These are phyloP conservation scores for Nitzschia sp. DNA, from an alignment of 108 stramenopile species.

Conservation along the genomic window DNA sequence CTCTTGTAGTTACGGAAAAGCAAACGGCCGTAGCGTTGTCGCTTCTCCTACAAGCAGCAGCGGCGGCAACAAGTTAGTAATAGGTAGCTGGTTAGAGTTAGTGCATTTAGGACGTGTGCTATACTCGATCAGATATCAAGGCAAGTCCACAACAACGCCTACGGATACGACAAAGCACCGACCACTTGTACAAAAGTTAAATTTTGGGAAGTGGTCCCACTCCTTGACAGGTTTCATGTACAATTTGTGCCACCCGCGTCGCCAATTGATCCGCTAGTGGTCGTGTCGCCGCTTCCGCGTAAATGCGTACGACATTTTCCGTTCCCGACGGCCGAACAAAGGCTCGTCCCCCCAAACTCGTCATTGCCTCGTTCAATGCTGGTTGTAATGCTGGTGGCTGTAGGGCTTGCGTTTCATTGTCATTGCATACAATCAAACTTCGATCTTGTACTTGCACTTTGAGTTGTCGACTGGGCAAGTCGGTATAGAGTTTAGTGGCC, in stretches of 20 bases:
- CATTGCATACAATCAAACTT: conserved; percentile 77
- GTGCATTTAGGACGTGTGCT: too few species aligned
- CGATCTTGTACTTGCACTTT: conserved; percentile 94
- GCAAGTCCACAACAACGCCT: too few species aligned
- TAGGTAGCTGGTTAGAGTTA: too few species aligned
- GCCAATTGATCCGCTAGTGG: conserved; percentile 71
- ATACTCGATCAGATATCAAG: too few species aligned
- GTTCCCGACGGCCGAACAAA: conserved; percentile 99
- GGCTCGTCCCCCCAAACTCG: conserved; percentile 52
- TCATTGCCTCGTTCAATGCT: conserved; percentile 78
- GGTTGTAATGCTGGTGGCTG: conserved; percentile 83
- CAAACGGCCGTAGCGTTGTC: too few species aligned
- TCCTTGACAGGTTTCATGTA: conserved; percentile 68
- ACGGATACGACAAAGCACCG: too few species aligned
- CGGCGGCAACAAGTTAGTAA: too few species aligned
- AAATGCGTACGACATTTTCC: conserved; percentile 98
- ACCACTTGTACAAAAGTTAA: too few species aligned
- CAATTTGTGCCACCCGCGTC: conserved; percentile 65
- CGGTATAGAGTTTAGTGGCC: conserved; percentile 82
- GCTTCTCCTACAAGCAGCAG: too few species aligned
- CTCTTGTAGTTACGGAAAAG: too few species aligned
- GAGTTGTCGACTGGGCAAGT: conserved; percentile 92
- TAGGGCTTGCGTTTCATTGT: conserved; percentile 88
- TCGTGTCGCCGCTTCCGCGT: conserved; percentile 91
- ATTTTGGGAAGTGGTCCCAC: conserved; percentile 44